Evolutionary conservation across 1,284 basidiomycete genomes (phyloP).

Genomic region (Sanghuangporus sanghuang): DNA sequence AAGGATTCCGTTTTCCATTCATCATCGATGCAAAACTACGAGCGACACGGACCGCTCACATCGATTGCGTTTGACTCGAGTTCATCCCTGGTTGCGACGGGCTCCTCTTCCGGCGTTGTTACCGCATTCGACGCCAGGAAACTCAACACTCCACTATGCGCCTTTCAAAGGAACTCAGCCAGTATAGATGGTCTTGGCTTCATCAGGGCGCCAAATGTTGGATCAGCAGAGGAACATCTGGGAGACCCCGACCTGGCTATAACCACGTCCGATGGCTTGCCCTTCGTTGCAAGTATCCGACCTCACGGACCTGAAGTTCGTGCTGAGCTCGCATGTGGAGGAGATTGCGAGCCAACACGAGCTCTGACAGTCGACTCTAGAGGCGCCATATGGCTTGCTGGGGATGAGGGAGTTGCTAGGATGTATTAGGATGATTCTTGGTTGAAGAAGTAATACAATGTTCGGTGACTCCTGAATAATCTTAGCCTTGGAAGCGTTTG

Average conservation of each 20-base stretch:
- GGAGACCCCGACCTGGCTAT: conserved; percentile 38
- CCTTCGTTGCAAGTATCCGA: conserved; percentile 41
- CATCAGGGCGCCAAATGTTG: neutral
- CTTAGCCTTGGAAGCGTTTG: no score
- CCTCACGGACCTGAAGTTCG: conserved; percentile 33
- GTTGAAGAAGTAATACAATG: no score
- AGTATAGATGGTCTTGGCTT: conserved; percentile 26
- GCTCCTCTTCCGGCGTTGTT: conserved; percentile 56
- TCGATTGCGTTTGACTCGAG: conserved; percentile 44
- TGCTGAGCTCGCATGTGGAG: conserved; percentile 41
- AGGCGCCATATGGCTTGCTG: conserved; percentile 50
- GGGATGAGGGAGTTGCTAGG: conserved; percentile 35
- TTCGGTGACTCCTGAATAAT: no score
- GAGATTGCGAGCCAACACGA: conserved; percentile 46
- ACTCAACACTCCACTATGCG: conserved; percentile 34
- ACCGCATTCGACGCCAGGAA: conserved; percentile 50
- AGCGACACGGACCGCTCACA: conserved; percentile 36
- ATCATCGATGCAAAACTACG: conserved; percentile 20
- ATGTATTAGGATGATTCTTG: conserved; percentile 16
- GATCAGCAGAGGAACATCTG: conserved; percentile 1
- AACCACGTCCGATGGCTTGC: conserved; percentile 52
- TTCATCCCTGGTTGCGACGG: conserved; percentile 51
- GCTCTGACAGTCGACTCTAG: conserved; percentile 28
- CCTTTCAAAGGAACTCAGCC: conserved; percentile 51
- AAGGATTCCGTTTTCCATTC: conserved; percentile 42